Evolutionary conservation across 208 protist genomes (phyloP).

Genomic region (Crithidia fasciculata): DNA sequence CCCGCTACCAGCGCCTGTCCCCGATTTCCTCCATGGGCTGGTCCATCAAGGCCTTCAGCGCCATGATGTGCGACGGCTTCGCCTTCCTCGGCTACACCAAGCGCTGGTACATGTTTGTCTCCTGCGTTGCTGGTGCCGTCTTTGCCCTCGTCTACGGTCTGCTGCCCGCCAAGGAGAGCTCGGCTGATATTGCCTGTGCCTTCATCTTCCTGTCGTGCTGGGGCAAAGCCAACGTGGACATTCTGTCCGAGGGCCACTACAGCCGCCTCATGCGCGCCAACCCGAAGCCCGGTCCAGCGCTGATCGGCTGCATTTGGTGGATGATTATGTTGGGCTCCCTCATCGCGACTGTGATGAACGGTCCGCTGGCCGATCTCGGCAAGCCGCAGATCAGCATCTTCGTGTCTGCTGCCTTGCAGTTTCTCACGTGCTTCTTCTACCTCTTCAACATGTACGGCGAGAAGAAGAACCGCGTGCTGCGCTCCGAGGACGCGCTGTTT

Average conservation of each 20-base stretch:
- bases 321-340: conserved; percentile 56
- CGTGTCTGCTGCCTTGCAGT: conserved; percentile 57
- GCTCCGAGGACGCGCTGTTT: conserved; percentile 40
- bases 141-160: conserved; percentile 52
- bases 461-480: conserved; percentile 56
- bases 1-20: conserved; percentile 58
- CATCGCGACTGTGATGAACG: conserved; percentile 43
- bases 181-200: conserved; percentile 40
- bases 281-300: conserved; percentile 46
- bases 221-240: conserved; percentile 75
- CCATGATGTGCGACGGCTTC: conserved; percentile 67
- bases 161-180: conserved; percentile 41
- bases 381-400: conserved; percentile 47
- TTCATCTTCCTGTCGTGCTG: conserved; percentile 64
- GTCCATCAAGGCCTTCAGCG: conserved; percentile 71
- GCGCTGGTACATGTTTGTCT: conserved; percentile 73
- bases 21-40: conserved; percentile 57
- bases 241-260: conserved; percentile 83
- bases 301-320: conserved; percentile 79
- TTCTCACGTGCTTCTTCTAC: conserved; percentile 52
- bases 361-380: conserved; percentile 53
- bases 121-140: conserved; percentile 47
- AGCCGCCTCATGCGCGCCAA: conserved; percentile 59
- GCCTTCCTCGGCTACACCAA: conserved; percentile 76
- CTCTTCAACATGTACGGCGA: conserved; percentile 74